Evolutionary conservation across 129 eudicot genomes (phyloP), one percentile per base, ranked within the genome.

Genomic region (Sambucus nigra): DNA sequence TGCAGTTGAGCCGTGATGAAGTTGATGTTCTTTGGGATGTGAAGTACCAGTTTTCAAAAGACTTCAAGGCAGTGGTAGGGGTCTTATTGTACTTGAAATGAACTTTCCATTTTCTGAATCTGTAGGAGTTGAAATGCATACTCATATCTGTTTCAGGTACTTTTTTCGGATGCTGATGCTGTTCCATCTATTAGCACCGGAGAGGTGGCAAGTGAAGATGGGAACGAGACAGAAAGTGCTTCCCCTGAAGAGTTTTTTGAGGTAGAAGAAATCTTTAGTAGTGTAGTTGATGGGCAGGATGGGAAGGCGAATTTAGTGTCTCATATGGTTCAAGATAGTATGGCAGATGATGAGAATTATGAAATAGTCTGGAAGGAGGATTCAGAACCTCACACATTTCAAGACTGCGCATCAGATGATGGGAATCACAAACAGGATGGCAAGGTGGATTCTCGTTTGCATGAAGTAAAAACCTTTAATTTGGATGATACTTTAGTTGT

Each of bases 211-310:
- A 57, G 61, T 41, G 81, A 81, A 65, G 86, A 78, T 56, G 93
- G 48, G 26, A 76, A 57, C 20, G 95, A 80, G 72, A 53, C 75
- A 6, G 95, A 81, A 59, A 61, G 64, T 79, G 88, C 83, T 57
- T 70, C 42, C n/a, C 94, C 87, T 40, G 98, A 89, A 74, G 98
- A 89, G 60, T 89, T 89, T 61, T 89, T 79, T 76, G 98, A 89
- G 70, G 95, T 81, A n/a, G 98, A 89, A 51, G 98, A 89, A 71
- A 85, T 89, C 53, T 89, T 89, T 58, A 85, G 88, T 77, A 85
- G 67, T 57, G 69, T 31, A 20, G 57, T 68, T 48, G 98, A 89
- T 53, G 42, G 42, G 1, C 42, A 2, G 6, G 42, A 35, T 7
- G 71, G 75, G 11, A 79, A 69, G 52, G 77, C 53, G 25, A 84